Conservation (phyloP, 257 asterid species). For the Solanum chaucha region DNA sequence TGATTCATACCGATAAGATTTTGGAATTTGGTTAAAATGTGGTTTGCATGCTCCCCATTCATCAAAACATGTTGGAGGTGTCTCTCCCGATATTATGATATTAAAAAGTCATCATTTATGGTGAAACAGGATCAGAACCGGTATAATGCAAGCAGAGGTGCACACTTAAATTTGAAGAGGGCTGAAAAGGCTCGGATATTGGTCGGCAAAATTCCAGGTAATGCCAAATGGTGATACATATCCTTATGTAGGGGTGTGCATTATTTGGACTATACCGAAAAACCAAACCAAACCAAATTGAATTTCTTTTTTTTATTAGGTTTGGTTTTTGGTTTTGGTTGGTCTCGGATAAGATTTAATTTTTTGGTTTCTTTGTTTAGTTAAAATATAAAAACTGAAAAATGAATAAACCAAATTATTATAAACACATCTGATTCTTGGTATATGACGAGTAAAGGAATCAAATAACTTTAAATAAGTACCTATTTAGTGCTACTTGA, state of each 20-base stretch:
- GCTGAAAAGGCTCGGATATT: conserved; percentile 65
- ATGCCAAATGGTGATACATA: background rate
- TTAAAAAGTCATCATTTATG: background rate
- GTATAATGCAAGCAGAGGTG: conserved; percentile 70
- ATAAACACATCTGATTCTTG: background rate
- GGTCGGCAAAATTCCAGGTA: conserved; percentile 66
- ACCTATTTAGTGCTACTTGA: no score
- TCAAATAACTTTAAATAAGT: no score
- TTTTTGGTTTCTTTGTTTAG: no score
- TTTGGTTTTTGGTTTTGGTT: background rate
- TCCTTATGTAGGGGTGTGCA: background rate
- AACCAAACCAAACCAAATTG: background rate
- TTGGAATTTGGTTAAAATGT: background rate
- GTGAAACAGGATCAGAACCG: conserved; percentile 59
- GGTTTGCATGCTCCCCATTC: background rate
- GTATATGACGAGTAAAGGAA: background rate
- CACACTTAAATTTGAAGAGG: conserved; percentile 68
- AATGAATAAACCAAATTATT: background rate
- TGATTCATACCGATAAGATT: background rate
- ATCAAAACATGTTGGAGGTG: background rate
- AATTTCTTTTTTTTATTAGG: background rate
- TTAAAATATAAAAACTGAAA: background rate
- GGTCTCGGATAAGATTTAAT: background rate
- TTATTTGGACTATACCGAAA: background rate
- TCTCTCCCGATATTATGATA: background rate